phyloP scores from a whole-genome alignment of 768 basidiomycete genomes.

The Naganishia vishniacii region DNA sequence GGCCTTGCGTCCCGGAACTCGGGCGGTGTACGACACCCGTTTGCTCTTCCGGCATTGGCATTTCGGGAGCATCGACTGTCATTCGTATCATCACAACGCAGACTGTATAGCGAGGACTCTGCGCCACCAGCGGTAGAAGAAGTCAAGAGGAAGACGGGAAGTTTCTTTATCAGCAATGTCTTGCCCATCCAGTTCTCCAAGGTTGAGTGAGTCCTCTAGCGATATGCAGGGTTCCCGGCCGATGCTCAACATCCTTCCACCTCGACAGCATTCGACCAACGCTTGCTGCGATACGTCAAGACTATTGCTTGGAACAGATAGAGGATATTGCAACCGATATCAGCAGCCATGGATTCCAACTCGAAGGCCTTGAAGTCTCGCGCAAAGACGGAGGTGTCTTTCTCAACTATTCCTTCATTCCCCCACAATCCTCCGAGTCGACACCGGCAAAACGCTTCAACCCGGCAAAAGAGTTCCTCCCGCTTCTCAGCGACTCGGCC shows the following conservation, averaged over 20 bases:
- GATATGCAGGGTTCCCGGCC: not conserved
- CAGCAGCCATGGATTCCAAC: constrained; percentile 33
- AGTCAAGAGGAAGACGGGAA: constrained; percentile 7
- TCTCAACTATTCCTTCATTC: constrained; percentile 43
- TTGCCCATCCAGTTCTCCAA: constrained; percentile 38
- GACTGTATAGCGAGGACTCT: not conserved
- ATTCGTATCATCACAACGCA: not conserved
- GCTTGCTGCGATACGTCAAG: constrained; percentile 36
- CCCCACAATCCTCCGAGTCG: not conserved
- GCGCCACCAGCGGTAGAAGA: not conserved
- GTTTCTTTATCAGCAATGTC: constrained; percentile 48
- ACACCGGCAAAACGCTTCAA: constrained; percentile 19
- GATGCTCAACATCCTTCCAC: not conserved
- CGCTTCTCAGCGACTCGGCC: constrained; percentile 36
- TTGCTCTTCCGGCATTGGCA: not conserved
- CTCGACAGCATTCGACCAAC: constrained; percentile 35
- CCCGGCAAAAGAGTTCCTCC: constrained; percentile 37
- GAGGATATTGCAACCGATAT: constrained; percentile 39
- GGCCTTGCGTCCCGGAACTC: not conserved
- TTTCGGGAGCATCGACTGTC: not conserved
- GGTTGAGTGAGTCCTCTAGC: constrained; percentile 34
- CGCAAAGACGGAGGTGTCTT: constrained; percentile 41
- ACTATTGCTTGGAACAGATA: constrained; percentile 39
- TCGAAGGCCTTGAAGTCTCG: constrained; percentile 44
- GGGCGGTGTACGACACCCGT: not conserved